These are phyloP conservation scores for Neurospora sp. DNA, from an alignment of 2,329 filamentous ascomycete genomes.

Conservation along the genomic window DNA sequence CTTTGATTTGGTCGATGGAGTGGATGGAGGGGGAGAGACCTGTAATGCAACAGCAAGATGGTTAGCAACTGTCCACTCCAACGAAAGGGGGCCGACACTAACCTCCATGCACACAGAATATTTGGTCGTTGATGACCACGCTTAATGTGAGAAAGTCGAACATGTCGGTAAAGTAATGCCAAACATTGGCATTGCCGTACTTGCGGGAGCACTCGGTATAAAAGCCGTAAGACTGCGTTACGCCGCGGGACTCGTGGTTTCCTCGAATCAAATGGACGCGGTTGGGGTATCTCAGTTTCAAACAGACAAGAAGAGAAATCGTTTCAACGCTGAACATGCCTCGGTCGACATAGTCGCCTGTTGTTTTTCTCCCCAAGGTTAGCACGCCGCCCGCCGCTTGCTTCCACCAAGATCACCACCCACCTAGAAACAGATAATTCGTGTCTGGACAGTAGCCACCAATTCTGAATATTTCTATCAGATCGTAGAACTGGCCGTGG, in stretches of 20 bases:
- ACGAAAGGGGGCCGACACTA: constrained; percentile 18
- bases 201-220: constrained; percentile 97
- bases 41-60: constrained; percentile 21
- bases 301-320: constrained; percentile 91
- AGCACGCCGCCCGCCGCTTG: constrained; percentile 2
- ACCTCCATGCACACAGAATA: constrained; percentile 96
- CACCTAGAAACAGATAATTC: constrained; percentile 95
- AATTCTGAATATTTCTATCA: constrained; percentile 99
- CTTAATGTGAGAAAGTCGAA: constrained; percentile 96
- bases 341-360: constrained; percentile 95
- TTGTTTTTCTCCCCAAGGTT: constrained; percentile 1
- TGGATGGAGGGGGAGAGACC: constrained; percentile 85
- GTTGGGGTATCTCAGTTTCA: constrained; percentile 93
- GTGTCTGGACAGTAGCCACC: constrained; percentile 96
- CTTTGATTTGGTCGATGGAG: constrained; percentile 98
- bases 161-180: constrained; percentile 99
- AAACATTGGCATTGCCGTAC: constrained; percentile 96
- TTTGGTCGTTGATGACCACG: constrained; percentile 97
- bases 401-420: constrained; percentile 9
- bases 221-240: constrained; percentile 98
- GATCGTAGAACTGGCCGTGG: constrained; percentile 96
- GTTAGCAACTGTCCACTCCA: background rate
- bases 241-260: constrained; percentile 94
- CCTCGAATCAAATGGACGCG: constrained; percentile 93
- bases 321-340: constrained; percentile 98